Base-by-base conservation (phyloP, 306 rosid species). In the Rubus idaeus region DNA sequence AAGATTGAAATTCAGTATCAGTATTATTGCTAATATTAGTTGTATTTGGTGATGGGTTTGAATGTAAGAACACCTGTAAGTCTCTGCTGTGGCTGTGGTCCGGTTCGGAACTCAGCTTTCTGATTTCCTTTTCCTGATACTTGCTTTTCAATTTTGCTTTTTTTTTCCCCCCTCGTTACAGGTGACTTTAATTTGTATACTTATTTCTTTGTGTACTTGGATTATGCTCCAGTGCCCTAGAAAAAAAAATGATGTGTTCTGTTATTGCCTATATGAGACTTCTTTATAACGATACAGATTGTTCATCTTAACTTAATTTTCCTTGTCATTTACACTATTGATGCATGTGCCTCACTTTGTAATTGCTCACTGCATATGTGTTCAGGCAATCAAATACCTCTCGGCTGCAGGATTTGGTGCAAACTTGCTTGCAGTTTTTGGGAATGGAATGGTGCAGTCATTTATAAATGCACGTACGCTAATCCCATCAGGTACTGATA, bases 401-500 rank as follows among this genome's bases (percentile, higher is more conserved):
- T 92, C 97, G 40, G 90, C 87, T 74, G 99, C 94, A 73, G 97
- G 97, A 77, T 95, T 95, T 89, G 99, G 97, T 41, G 99, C 99
- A 58, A 85, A 75, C 83, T 86, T 93, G 87, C 97, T 95, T 67
- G 99, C 90, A 61, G 85, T 90, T 81, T 95, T 92, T 81, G 89
- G 89, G 77, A 95, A 95, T 87, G 97, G 98, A 77, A 89, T 82
- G 91, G 96, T 93, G 85, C 97, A 91, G 77, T 89, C 97, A 63
- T 93, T 93, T 81, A 93, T 93, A 63, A 73, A 83, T 86, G 98
- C 97, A 8, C 85, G 85, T 14, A 93, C 98, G 4, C 86, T 93
- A 60, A 62, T 63, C 80, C 87, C 96, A 40, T 75, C 84, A 87
- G 98, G 98, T 93, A 84, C 37, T 61, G 18, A 8, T 10, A 10